Percentiles rank a stretch among this genome's conserved stretches.
These are phyloP conservation scores for Eudorina sp. DNA, from an alignment of 139 green algal species.

Conservation along the genomic window DNA sequence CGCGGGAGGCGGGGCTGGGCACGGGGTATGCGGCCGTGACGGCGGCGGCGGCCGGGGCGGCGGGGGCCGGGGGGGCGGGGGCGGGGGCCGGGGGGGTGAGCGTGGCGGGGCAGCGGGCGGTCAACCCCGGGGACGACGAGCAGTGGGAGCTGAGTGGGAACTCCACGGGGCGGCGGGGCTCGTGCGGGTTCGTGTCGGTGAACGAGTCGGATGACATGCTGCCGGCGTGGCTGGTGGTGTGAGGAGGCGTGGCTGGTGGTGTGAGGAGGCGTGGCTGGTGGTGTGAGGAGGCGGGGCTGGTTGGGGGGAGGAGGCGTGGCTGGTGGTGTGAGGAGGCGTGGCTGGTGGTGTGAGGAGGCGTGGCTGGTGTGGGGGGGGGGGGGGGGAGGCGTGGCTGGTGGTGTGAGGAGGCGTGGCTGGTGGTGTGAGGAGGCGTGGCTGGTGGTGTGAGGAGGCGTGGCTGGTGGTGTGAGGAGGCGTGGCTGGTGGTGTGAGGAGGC, in stretches of 20 bases:
- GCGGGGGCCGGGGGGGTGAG: not conserved
- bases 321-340: no score
- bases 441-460: no score
- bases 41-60: not conserved
- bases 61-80: not conserved
- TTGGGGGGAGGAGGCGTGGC: no score
- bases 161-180: not conserved
- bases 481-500: no score
- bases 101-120: not conserved
- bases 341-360: no score
- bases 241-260: not conserved
- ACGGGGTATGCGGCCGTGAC: not conserved
- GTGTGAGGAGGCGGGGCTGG: no score
- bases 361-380: no score
- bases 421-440: no score
- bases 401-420: no score
- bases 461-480: no score
- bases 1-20: conserved; percentile 22
- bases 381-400: no score
- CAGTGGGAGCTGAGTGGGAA: conserved; percentile 24
- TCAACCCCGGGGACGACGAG: conserved; percentile 27
- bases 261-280: no score
- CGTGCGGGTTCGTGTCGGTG: conserved; percentile 12
- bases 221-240: not conserved
- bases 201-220: conserved; percentile 5